Base-by-base conservation (phyloP, 176 grass and related monocot species). In the Dactylis glomerata region DNA sequence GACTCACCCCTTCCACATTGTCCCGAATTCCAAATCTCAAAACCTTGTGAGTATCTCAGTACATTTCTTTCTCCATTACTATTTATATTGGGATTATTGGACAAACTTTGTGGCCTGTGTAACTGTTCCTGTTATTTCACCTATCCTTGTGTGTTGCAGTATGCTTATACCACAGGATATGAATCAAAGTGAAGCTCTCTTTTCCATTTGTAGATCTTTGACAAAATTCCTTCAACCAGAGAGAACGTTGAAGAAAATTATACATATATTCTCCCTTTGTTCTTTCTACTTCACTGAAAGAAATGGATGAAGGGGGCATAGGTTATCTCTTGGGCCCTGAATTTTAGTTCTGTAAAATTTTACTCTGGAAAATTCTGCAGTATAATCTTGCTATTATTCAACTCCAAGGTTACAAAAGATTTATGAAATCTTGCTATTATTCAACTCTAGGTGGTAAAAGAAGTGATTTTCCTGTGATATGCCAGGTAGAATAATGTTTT, bases 21-120 rank as follows among this genome's bases (percentile, higher is more conserved):
- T 99, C 96, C 73, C 96, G 96, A 79, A 96, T 96, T 81, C 96
- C 96, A 80, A 99, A 95, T 87, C 93, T 99, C 32, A 95, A 93
- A 73, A 94, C 81, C 32, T 75, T 99, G 96, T 99, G 75, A 99
- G 85, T 40, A 83, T 81, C 84, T 38, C 88, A 28, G 65, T 51
- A 80, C 62, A n/a, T 44, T 80, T 68, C 75, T 84, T 85, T 77
- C 54, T 81, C 24, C 36, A 24, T 57, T 65, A 64, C 58, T 26
- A 81, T 76, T 85, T 77, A 44, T 80, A 84, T 70, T 37, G 19
- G 70, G 75, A 37, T 90, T 87, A 28, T 38, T 73, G 56, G 45
- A 83, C 8, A 66, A 63, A 74, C 24, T 83, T 73, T 56, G 19
- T 41, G 36, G 74, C 68, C 52, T 70, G 32, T 37, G 26, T 64